Conservation (phyloP, 176 grass and related monocot species). For the Poa pratensis region DNA sequence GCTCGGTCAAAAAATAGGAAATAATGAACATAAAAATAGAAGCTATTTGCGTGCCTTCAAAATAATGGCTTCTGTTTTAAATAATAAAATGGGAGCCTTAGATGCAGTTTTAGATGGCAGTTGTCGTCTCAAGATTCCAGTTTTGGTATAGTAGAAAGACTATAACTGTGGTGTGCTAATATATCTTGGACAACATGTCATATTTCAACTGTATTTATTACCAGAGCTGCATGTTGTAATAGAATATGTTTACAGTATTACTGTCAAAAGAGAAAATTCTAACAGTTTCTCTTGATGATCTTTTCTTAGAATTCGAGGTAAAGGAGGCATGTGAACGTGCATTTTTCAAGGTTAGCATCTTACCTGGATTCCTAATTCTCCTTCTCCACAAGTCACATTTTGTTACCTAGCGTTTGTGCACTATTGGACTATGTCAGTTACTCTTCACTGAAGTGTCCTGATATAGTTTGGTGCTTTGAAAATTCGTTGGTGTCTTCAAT, state of each 20-base stretch:
- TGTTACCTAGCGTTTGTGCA: neutral
- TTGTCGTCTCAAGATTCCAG: neutral
- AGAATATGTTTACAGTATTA: slow-evolving; percentile 29
- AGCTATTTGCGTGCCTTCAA: neutral
- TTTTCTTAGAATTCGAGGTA: slow-evolving; percentile 76
- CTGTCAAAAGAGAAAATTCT: slow-evolving; percentile 22
- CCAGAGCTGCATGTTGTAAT: neutral
- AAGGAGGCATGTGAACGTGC: slow-evolving; percentile 88
- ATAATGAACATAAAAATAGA: neutral
- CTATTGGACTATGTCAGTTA: slow-evolving; percentile 16
- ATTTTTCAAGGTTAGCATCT: slow-evolving; percentile 83
- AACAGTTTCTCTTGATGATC: slow-evolving; percentile 29
- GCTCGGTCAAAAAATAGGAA: neutral
- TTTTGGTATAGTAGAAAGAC: neutral
- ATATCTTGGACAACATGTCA: slow-evolving; percentile 8
- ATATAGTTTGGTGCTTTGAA: neutral
- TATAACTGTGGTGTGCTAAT: neutral
- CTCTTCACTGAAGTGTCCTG: neutral
- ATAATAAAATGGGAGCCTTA: neutral
- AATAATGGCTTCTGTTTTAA: neutral
- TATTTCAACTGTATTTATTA: neutral
- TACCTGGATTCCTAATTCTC: slow-evolving; percentile 28
- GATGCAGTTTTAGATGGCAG: neutral
- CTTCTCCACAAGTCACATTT: slow-evolving; percentile 13
- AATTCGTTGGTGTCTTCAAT: slow-evolving; percentile 14